These are phyloP conservation scores for Balansia obtecta DNA, from an alignment of 2,329 filamentous ascomycete species.

Conservation along the genomic window DNA sequence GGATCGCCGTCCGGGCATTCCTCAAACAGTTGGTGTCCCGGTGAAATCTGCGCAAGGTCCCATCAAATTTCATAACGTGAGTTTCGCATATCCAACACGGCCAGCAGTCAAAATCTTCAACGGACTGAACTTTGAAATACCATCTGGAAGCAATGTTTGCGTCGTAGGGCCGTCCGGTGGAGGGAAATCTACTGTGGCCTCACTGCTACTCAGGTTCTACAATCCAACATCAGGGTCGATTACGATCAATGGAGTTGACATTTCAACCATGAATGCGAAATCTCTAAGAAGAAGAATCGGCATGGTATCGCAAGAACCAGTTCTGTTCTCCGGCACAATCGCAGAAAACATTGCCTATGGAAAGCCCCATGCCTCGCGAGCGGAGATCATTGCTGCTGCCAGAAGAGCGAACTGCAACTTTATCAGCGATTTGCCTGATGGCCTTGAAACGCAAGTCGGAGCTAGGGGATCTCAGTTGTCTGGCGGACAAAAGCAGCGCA, in stretches of 20 bases:
- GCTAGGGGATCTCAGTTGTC: conserved; percentile 87
- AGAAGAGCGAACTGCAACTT: conserved; percentile 92
- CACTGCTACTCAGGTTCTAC: conserved; percentile 86
- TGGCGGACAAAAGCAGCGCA: conserved; percentile 93
- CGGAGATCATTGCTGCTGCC: conserved; percentile 77
- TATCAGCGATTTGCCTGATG: conserved; percentile 91
- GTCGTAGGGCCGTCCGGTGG: conserved; percentile 94
- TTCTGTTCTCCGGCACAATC: conserved; percentile 76
- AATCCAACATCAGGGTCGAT: conserved; percentile 66
- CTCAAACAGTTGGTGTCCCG: conserved; percentile 68
- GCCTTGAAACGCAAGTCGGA: conserved; percentile 86
- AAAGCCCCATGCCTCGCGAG: conserved; percentile 61
- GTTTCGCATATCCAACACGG: conserved; percentile 85
- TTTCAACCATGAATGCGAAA: conserved; percentile 82
- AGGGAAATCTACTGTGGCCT: conserved; percentile 90
- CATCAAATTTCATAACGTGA: conserved; percentile 77
- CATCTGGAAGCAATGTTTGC: conserved; percentile 86
- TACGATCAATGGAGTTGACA: conserved; percentile 72
- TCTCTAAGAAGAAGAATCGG: conserved; percentile 85
- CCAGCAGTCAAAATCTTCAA: conserved; percentile 89
- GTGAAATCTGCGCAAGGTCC: conserved; percentile 77
- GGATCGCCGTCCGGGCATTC: conserved; percentile 75
- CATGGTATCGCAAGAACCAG: conserved; percentile 90
- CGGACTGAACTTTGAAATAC: conserved; percentile 78
- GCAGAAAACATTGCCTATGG: conserved; percentile 90